phyloP scores from a whole-genome alignment of 495 filamentous ascomycete genomes.

The Arthonia radiata region DNA sequence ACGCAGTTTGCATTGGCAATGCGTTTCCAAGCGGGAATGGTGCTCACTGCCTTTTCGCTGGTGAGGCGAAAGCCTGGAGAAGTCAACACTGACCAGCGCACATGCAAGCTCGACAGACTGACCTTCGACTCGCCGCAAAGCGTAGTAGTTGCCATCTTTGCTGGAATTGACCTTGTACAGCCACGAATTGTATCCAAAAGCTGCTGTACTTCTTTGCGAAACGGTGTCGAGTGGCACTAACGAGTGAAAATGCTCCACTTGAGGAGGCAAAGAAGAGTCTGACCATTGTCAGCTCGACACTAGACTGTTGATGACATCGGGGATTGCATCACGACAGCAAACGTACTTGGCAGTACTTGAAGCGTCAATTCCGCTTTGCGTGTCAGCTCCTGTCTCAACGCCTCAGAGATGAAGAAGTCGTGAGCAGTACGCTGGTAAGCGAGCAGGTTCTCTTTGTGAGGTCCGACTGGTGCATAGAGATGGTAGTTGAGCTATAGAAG shows the following conservation, averaged over 20 bases:
- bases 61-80: slow-evolving; percentile 46
- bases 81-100: slow-evolving; percentile 1
- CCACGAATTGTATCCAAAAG: slow-evolving; percentile 74
- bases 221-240: slow-evolving; percentile 73
- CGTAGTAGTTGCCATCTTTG: slow-evolving; percentile 66
- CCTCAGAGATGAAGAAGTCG: slow-evolving; percentile 74
- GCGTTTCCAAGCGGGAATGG: slow-evolving; percentile 77
- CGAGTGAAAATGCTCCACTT: slow-evolving; percentile 69
- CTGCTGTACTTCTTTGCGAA: slow-evolving; percentile 44
- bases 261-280: slow-evolving; percentile 44
- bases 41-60: slow-evolving; percentile 65
- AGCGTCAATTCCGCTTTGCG: slow-evolving; percentile 65
- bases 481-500: slow-evolving; percentile 52
- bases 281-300: slow-evolving; percentile 3
- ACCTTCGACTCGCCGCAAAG: slow-evolving; percentile 66
- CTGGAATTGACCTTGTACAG: slow-evolving; percentile 84
- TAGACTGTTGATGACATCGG: slow-evolving; percentile 3
- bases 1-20: slow-evolving; percentile 65
- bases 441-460: slow-evolving; percentile 49
- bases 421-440: slow-evolving; percentile 65
- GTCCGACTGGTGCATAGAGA: slow-evolving; percentile 71
- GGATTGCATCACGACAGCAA: slow-evolving; percentile 1
- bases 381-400: slow-evolving; percentile 65
- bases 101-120: slow-evolving; percentile 9
- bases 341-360: slow-evolving; percentile 49